Percentiles rank a stretch among this genome's conserved stretches.
These are phyloP conservation scores for Suhomyces bokatorum DNA, from an alignment of 1,139 yeast species.

Conservation along the genomic window DNA sequence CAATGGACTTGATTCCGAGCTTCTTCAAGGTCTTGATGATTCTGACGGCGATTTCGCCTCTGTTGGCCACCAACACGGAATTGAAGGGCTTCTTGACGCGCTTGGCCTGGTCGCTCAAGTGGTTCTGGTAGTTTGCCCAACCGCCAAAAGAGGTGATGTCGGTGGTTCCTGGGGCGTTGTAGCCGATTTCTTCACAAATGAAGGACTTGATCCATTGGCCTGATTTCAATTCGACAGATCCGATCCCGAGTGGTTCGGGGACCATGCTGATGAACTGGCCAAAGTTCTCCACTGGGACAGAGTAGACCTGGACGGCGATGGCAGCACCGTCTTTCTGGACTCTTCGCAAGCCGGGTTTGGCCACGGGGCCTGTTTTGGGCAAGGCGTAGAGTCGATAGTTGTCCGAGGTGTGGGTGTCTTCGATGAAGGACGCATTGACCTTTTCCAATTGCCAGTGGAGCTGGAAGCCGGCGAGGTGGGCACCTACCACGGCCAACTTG, in stretches of 20 bases:
- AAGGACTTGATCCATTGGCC: constrained; percentile 91
- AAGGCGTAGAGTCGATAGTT: constrained; percentile 79
- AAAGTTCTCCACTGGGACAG: constrained; percentile 72
- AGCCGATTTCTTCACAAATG: constrained; percentile 89
- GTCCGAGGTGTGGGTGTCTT: constrained; percentile 68
- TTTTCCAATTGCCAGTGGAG: constrained; percentile 92
- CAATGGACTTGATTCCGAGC: constrained; percentile 73
- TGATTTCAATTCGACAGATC: constrained; percentile 75
- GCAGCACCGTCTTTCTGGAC: constrained; percentile 55
- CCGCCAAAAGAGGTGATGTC: constrained; percentile 88
- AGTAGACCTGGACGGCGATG: constrained; percentile 77
- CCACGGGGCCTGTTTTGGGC: constrained; percentile 76
- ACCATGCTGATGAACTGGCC: constrained; percentile 85
- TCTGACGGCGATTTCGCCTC: constrained; percentile 97
- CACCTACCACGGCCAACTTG: constrained; percentile 91
- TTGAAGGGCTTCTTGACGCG: constrained; percentile 62
- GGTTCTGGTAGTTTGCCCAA: constrained; percentile 71
- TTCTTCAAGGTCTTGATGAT: constrained; percentile 84
- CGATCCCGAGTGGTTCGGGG: constrained; percentile 94
- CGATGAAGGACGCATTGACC: constrained; percentile 73
- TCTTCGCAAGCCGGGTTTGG: constrained; percentile 87
- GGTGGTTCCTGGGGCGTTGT: constrained; percentile 63
- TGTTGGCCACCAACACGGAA: constrained; percentile 87
- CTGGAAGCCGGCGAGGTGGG: constrained; percentile 85
- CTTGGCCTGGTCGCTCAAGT: constrained; percentile 25